These are phyloP conservation scores for Exophiala aquamarina DNA, from an alignment of 2,329 filamentous ascomycete genomes.

Conservation along the genomic window DNA sequence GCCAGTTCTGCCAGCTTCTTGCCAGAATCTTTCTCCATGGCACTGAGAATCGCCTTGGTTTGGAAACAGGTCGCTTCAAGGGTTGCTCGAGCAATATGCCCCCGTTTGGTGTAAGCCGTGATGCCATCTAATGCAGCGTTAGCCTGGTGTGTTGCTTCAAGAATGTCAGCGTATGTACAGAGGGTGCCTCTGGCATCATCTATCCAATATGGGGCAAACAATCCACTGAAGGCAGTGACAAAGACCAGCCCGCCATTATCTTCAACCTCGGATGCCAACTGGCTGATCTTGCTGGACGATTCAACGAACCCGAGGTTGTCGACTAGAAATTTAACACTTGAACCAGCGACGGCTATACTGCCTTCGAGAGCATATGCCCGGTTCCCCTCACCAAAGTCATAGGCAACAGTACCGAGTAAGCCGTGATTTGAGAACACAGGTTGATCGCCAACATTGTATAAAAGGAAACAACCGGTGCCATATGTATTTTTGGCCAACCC, in stretches of 20 bases:
- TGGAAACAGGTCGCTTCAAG: slow-evolving; percentile 91
- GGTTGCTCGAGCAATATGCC: slow-evolving; percentile 84
- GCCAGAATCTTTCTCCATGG: slow-evolving; percentile 84
- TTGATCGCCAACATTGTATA: slow-evolving; percentile 83
- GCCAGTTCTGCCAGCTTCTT: slow-evolving; percentile 72
- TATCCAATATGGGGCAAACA: slow-evolving; percentile 94
- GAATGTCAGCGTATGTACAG: no score
- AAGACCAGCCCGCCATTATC: slow-evolving; percentile 84
- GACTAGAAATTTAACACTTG: slow-evolving; percentile 74
- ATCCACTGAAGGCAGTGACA: slow-evolving; percentile 85
- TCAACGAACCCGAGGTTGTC: slow-evolving; percentile 65
- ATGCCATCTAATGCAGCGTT: no score
- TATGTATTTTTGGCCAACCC: slow-evolving; percentile 90
- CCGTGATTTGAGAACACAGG: slow-evolving; percentile 84
- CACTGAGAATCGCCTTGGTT: slow-evolving; percentile 85
- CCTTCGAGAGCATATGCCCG: slow-evolving; percentile 81
- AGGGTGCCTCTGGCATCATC: slow-evolving; percentile 88
- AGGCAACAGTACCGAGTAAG: slow-evolving; percentile 79
- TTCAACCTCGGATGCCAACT: slow-evolving; percentile 62
- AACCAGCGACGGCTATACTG: slow-evolving; percentile 78
- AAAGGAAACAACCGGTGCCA: slow-evolving; percentile 83
- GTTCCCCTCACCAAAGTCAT: slow-evolving; percentile 69
- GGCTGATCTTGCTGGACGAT: slow-evolving; percentile 62
- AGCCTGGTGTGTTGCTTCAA: no score
- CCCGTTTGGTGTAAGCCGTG: slow-evolving; percentile 79